phyloP scores from a whole-genome alignment of 805 yeast genomes.

The Spathaspora arborariae region DNA sequence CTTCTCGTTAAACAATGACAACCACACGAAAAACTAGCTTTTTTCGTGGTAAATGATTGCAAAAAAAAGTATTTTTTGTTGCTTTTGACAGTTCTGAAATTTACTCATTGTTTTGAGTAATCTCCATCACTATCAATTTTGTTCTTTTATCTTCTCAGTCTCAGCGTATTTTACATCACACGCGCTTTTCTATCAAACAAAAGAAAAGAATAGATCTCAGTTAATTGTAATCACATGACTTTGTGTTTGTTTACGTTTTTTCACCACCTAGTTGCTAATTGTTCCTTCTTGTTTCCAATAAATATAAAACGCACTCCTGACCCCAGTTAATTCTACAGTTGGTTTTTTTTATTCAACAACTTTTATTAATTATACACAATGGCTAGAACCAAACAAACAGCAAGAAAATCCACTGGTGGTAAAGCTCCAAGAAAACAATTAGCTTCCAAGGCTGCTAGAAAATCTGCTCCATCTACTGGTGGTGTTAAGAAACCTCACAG shows the following conservation, averaged over 20 bases:
- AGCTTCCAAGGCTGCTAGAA: constrained; percentile 50
- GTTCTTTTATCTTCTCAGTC: background rate
- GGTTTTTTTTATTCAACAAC: background rate
- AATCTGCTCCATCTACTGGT: constrained; percentile 47
- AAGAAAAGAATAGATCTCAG: background rate
- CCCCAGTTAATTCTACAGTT: background rate
- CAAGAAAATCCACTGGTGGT: constrained; percentile 51
- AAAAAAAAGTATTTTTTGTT: constrained; percentile 1
- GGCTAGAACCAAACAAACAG: constrained; percentile 52
- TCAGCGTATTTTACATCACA: background rate
- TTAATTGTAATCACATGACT: background rate
- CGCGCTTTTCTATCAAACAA: background rate
- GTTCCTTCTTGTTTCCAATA: background rate
- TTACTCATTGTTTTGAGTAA: constrained; percentile 3
- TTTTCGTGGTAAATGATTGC: background rate
- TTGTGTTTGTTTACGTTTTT: background rate
- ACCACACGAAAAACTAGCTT: background rate
- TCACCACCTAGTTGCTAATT: background rate
- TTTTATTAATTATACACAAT: constrained; percentile 17
- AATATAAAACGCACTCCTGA: constrained; percentile 1
- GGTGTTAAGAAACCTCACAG: constrained; percentile 52
- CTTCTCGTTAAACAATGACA: background rate
- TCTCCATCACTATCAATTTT: background rate
- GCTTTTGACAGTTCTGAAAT: constrained; percentile 1
- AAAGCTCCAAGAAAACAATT: constrained; percentile 50